Evolutionary conservation across 1,139 yeast species (phyloP), one percentile per base, ranked within the genome.

Genomic region (Geotrichum histeridarum): DNA sequence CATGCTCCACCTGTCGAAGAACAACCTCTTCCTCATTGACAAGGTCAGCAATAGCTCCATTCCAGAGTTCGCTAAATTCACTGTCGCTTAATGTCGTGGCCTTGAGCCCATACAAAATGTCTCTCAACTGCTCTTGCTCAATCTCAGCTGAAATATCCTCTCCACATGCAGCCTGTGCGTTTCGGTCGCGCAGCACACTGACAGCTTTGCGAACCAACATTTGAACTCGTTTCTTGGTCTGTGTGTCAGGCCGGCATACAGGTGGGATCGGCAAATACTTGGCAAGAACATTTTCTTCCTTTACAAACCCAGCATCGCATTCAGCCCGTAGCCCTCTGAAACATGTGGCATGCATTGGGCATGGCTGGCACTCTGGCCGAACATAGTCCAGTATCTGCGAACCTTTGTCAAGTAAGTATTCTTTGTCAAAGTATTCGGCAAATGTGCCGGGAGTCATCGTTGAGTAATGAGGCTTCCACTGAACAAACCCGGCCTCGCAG

Each of bases 291-390:
- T 87, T 85, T 52, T 77, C 73, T 48, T 69, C 69, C 50, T 77
- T 78, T 43, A 81, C 72, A 67, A 78, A 89, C 56, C 85, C 94
- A 47, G 82, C 83, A 62, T 80, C 83, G 68, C 97, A 90, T 53
- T 77, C 81, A 15, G 86, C 67, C 58, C 77, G 73, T 62, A 84
- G 73, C 50, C 76, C 69, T 32, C 82, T 80, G 59, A 77, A 80
- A 67, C 98, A 93, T 50, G 81, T 74, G 1, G 94, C 95, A 69
- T 91, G 86, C 8, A 76, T 77, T 0, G 98, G 98, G 65, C 98
- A 91, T 38, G 80, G 80, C 7, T 78, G 71, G 70, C 98, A 93
- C 1, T 64, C 57, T 3, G 97, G 96, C 53, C 79, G 79, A 54
- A 71, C 59, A n/a, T 52, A 57, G 50, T 68, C 68, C 46, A 65